Conservation (phyloP, 2,329 filamentous ascomycete genomes). For the Apiospora marii region DNA sequence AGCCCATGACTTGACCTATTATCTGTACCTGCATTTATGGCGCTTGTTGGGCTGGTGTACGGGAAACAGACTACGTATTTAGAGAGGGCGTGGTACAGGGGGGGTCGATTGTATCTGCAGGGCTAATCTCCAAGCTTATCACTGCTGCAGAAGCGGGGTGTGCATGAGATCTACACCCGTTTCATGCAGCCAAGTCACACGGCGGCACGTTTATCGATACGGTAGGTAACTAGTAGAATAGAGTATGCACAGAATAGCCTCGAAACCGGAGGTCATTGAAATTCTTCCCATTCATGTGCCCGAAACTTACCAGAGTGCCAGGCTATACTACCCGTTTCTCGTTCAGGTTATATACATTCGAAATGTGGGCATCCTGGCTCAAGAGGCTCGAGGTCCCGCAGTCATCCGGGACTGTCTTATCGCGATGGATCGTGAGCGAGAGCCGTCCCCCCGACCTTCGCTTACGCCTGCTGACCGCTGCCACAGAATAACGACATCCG, state of each 20-base stretch:
- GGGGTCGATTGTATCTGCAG: background rate
- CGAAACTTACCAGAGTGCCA: background rate
- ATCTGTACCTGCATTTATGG: too few species aligned
- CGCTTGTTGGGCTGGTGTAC: background rate
- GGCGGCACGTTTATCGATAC: background rate
- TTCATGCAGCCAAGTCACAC: background rate
- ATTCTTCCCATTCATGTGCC: background rate
- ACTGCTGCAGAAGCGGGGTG: background rate
- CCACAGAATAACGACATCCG: constrained; percentile 48
- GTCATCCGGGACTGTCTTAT: background rate
- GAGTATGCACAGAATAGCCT: background rate
- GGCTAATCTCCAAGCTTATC: background rate
- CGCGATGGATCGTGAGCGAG: background rate
- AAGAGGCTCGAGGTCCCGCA: background rate
- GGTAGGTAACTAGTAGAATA: background rate
- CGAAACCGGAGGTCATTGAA: background rate
- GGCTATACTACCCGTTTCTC: background rate
- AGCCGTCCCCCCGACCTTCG: background rate
- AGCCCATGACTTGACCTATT: too few species aligned
- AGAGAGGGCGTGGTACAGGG: background rate
- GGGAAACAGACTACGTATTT: background rate
- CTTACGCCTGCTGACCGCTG: background rate
- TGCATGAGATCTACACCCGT: background rate
- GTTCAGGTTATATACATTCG: background rate
- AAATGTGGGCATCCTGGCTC: background rate